Conservation (phyloP, 805 yeast genomes). For the Yamadazyma paraphyllophila region DNA sequence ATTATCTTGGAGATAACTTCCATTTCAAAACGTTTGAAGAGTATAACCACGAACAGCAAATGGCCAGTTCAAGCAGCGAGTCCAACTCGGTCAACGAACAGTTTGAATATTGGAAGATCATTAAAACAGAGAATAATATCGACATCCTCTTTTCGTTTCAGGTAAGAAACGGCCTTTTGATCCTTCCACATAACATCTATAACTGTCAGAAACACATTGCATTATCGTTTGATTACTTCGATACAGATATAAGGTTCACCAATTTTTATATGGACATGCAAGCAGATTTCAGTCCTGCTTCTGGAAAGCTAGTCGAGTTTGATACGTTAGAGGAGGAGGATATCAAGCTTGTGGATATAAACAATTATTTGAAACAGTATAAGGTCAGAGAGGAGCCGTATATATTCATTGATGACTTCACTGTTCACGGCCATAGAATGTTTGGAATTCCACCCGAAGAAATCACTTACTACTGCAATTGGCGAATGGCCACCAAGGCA, state of each 20-base stretch:
- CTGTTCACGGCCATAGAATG: conserved; percentile 84
- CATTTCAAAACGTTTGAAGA: conserved; percentile 87
- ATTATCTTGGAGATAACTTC: conserved; percentile 85
- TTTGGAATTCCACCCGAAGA: conserved; percentile 89
- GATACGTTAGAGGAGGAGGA: conserved; percentile 19
- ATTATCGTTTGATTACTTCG: conserved; percentile 61
- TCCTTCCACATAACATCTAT: conserved; percentile 73
- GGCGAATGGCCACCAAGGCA: conserved; percentile 77
- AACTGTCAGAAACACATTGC: conserved; percentile 61
- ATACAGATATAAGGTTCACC: conserved; percentile 80
- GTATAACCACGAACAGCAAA: conserved; percentile 41
- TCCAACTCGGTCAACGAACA: conserved; percentile 10
- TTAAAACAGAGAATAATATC: conserved; percentile 64
- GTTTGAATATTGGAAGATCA: conserved; percentile 34
- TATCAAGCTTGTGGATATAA: conserved; percentile 19
- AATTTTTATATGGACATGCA: conserved; percentile 93
- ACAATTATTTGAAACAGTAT: conserved; percentile 7
- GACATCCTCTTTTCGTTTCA: conserved; percentile 74
- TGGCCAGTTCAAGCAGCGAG: neutral
- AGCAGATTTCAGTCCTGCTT: conserved; percentile 63
- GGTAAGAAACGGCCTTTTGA: conserved; percentile 65
- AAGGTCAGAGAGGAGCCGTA: conserved; percentile 30
- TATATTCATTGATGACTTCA: conserved; percentile 54
- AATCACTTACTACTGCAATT: conserved; percentile 84
- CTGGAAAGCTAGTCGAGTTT: conserved; percentile 31